Percentiles rank a stretch among this genome's conserved stretches.
phyloP scores from a whole-genome alignment of 768 basidiomycete species.

The Mycena alexandri region DNA sequence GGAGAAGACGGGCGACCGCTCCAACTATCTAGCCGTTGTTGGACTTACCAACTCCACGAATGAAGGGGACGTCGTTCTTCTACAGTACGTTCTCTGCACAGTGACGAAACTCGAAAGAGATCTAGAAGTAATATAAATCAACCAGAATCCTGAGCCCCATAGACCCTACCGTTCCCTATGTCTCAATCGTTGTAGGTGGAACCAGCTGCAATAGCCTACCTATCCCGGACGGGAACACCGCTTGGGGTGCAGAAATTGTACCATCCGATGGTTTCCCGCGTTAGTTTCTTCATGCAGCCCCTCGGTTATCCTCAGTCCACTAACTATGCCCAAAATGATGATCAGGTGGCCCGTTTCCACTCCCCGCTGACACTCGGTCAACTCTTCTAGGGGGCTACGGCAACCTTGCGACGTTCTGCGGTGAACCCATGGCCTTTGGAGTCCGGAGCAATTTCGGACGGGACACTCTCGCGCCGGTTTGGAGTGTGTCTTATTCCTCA shows the following conservation, averaged over 20 bases:
- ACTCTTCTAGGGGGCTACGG: slow-evolving; percentile 23
- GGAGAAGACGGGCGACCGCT: slow-evolving; percentile 12
- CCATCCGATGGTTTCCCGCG: slow-evolving; percentile 22
- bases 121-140: slow-evolving; percentile 19
- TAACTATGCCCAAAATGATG: slow-evolving; percentile 9
- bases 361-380: slow-evolving; percentile 7
- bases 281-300: slow-evolving; percentile 7
- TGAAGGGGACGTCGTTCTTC: slow-evolving; percentile 20
- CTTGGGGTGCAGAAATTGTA: slow-evolving; percentile 13
- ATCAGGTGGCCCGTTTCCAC: slow-evolving; percentile 19
- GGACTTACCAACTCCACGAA: slow-evolving; percentile 22
- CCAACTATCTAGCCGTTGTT: slow-evolving; percentile 25
- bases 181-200: slow-evolving; percentile 11
- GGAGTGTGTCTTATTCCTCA: slow-evolving; percentile 24
- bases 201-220: slow-evolving; percentile 8
- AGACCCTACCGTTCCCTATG: slow-evolving; percentile 19
- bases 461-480: slow-evolving; percentile 14
- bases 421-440: slow-evolving; percentile 20
- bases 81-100: slow-evolving; percentile 22
- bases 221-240: slow-evolving; percentile 13
- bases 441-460: slow-evolving; percentile 18
- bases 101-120: slow-evolving; percentile 6
- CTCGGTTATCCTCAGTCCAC: slow-evolving; percentile 1
- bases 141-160: slow-evolving; percentile 26
- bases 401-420: slow-evolving; percentile 11